Base-by-base conservation (phyloP, 768 basidiomycete species). In the Psilocybe cubensis region DNA sequence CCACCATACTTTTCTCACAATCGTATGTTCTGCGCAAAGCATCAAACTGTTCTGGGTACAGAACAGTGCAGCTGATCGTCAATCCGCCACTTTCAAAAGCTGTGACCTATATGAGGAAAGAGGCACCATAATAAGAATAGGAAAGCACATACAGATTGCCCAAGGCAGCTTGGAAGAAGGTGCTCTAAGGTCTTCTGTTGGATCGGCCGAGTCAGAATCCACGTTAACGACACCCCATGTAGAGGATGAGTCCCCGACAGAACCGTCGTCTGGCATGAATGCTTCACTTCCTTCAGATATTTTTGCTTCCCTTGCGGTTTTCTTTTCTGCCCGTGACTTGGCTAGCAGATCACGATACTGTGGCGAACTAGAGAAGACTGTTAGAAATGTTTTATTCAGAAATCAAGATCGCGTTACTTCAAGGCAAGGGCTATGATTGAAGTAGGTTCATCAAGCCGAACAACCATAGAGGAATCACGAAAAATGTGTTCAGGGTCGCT, bases 41-140 rank as follows among this genome's bases (percentile, higher is more conserved):
- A 63, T 98, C 96, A 63, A 99, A 99, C 69, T 97, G 95, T 68
- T 98, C 96, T 0, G 96, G 94, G 70, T 94, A 98, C 43, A 98
- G 84, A 57, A 98, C 88, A 1, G 92, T 93, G 67, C 95, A 97
- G 66, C 93, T 94, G 66, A 97, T 96, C 24, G 88, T 92, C 52
- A 96, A 74, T 18, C 91, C 89, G 28, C 91, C 92, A 62, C 92
- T 94, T 68, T 95, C 93, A 63, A 96, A 94, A 3, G 92, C 94
- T 96, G 21, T 23, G 38, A 35, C 52, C 53, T 42, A 59, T 28
- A 24, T 40, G 33, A 48, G 43, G 23, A 49, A 44, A 29, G 52
- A 20, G 21, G 20, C 10, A 4, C 35, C 40, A 1, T 17, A 24
- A 24, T 31, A 24, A n/a, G 6, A 40, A 43, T 11, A 40, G 20